phyloP scores from a whole-genome alignment of 164 flowering plant genomes.

The Pachysandra terminalis region DNA sequence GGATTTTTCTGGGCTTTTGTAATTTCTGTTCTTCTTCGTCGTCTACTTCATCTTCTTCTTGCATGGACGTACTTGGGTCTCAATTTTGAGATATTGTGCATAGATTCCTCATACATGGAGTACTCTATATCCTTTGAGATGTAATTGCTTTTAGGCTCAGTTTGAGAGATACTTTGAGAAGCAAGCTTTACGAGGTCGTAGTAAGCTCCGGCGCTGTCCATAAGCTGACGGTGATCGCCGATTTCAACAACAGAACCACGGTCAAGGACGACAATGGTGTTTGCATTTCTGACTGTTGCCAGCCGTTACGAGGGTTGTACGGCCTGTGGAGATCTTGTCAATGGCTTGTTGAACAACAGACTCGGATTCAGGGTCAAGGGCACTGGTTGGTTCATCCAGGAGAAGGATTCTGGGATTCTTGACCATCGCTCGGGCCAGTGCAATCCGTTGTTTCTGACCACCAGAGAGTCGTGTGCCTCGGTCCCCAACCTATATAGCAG shows the following conservation, averaged over 20 bases:
- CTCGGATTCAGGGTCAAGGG: constrained; percentile 68
- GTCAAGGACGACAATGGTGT: constrained; percentile 58
- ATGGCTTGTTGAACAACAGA: constrained; percentile 57
- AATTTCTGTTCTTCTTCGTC: constrained; percentile 9
- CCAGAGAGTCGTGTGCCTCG: constrained; percentile 65
- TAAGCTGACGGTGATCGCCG: constrained; percentile 54
- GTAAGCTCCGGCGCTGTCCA: constrained; percentile 50
- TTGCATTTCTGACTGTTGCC: constrained; percentile 60
- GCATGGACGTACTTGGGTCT: constrained; percentile 27
- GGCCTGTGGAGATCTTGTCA: constrained; percentile 50
- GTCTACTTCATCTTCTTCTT: constrained; percentile 14
- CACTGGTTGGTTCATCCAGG: constrained; percentile 83
- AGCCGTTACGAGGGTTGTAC: constrained; percentile 72
- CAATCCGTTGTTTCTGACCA: constrained; percentile 84
- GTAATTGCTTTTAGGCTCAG: constrained; percentile 14
- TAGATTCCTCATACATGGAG: constrained; percentile 25
- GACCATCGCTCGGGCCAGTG: constrained; percentile 69
- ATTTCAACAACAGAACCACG: constrained; percentile 53
- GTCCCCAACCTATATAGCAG: constrained; percentile 81
- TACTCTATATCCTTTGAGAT: constrained; percentile 8
- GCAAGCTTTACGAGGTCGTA: constrained; percentile 57
- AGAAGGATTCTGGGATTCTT: constrained; percentile 64
- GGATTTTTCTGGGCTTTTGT: constrained; percentile 17
- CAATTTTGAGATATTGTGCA: constrained; percentile 22
- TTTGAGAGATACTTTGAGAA: constrained; percentile 34